Evolutionary conservation across 2,329 filamentous ascomycete species (phyloP).

Genomic region (Neoscytalidium dimidiatum): DNA sequence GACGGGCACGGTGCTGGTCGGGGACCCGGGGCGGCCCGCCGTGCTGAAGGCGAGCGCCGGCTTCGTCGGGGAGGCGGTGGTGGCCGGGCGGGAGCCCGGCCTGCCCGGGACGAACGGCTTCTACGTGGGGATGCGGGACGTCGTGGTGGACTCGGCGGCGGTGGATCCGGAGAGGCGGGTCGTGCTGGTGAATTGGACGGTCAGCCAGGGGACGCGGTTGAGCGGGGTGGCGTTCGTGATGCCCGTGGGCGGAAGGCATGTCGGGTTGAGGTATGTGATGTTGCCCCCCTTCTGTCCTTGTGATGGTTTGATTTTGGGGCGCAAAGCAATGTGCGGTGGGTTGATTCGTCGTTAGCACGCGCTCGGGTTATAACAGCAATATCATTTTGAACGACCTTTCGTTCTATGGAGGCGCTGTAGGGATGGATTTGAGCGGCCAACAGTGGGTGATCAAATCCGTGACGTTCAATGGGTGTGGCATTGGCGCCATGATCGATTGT

Average conservation of each 20-base stretch:
- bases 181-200: conserved; percentile 30
- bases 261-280: conserved; percentile 32
- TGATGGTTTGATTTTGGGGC: neutral
- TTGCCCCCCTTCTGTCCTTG: neutral
- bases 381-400: conserved; percentile 16
- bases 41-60: neutral
- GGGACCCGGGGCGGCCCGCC: neutral
- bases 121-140: conserved; percentile 30
- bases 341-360: neutral
- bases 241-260: conserved; percentile 35
- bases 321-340: too few species aligned
- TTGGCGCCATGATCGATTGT: neutral
- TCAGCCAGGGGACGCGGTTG: conserved; percentile 31
- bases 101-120: conserved; percentile 27
- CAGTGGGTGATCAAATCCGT: conserved; percentile 37
- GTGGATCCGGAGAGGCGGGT: conserved; percentile 22
- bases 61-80: neutral
- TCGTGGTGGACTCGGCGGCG: conserved; percentile 30
- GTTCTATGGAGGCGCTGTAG: conserved; percentile 25
- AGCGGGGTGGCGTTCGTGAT: conserved; percentile 35
- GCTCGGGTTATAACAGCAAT: conserved; percentile 29
- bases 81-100: conserved; percentile 25
- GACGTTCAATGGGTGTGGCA: neutral
- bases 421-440: conserved; percentile 35
- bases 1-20: conserved; percentile 7